Evolutionary conservation across 1,139 yeast genomes (phyloP).

Genomic region (Scheffersomyces insectosa): DNA sequence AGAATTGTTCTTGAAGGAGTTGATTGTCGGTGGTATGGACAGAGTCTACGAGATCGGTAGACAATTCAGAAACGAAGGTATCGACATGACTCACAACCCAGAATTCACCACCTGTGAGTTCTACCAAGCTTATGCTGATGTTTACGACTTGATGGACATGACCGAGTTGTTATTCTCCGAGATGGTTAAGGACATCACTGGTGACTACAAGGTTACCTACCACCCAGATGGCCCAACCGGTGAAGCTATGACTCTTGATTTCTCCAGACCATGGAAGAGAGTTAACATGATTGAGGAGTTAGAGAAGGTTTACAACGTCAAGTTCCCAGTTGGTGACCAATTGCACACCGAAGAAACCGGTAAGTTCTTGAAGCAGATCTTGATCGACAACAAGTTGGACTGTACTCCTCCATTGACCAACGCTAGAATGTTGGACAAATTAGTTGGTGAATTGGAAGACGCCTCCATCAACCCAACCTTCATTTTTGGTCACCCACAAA

Average conservation of each 20-base stretch:
- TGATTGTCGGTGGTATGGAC: slow-evolving; percentile 98
- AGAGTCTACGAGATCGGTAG: slow-evolving; percentile 98
- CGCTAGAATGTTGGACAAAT: slow-evolving; percentile 97
- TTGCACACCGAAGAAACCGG: slow-evolving; percentile 94
- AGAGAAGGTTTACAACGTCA: slow-evolving; percentile 82
- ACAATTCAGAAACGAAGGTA: slow-evolving; percentile 98
- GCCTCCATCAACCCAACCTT: slow-evolving; percentile 95
- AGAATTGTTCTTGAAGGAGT: slow-evolving; percentile 92
- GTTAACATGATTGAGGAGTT: slow-evolving; percentile 95
- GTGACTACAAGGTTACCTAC: slow-evolving; percentile 78
- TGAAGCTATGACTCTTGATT: slow-evolving; percentile 77
- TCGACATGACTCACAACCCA: slow-evolving; percentile 96
- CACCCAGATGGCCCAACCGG: slow-evolving; percentile 92
- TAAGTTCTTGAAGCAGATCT: slow-evolving; percentile 77
- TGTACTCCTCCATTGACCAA: slow-evolving; percentile 97
- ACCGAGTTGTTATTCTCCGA: slow-evolving; percentile 93
- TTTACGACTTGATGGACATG: slow-evolving; percentile 93
- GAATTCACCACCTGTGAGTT: slow-evolving; percentile 98
- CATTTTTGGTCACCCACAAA: slow-evolving; percentile 98
- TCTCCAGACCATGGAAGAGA: slow-evolving; percentile 98
- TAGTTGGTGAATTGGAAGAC: slow-evolving; percentile 94
- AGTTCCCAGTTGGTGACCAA: slow-evolving; percentile 94
- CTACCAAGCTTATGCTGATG: slow-evolving; percentile 93
- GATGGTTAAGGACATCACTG: slow-evolving; percentile 95
- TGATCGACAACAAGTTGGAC: slow-evolving; percentile 79